Percentiles rank a stretch among this genome's conserved stretches.
These are phyloP conservation scores for Yamagishiella unicocca DNA, from an alignment of 139 green algal species.

Conservation along the genomic window DNA sequence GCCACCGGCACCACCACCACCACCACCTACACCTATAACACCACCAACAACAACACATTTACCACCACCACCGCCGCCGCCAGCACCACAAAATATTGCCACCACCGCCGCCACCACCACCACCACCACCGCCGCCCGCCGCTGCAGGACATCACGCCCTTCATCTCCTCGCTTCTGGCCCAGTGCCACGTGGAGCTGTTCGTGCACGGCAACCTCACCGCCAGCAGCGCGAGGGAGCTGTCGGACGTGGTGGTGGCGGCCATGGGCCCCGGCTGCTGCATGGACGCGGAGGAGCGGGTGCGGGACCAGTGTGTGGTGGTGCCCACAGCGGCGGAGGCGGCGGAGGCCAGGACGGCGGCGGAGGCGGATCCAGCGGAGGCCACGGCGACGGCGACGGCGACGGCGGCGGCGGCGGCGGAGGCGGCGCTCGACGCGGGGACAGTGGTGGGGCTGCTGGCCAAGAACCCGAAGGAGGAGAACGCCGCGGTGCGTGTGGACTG, in stretches of 20 bases:
- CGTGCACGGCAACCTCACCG: constrained; percentile 86
- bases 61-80: no score
- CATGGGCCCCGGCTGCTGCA: constrained; percentile 10
- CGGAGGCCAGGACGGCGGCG: neutral
- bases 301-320: constrained; percentile 64
- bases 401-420: neutral
- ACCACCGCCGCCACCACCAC: no score
- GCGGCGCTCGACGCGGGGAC: neutral
- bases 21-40: no score
- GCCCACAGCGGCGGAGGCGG: constrained; percentile 27
- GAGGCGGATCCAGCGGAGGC: neutral
- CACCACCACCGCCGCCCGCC: neutral
- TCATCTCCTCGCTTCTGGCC: constrained; percentile 52
- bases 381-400: neutral
- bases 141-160: constrained; percentile 24
- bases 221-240: constrained; percentile 60
- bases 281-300: constrained; percentile 46
- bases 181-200: constrained; percentile 83
- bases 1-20: no score
- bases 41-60: no score
- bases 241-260: neutral
- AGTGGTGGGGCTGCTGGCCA: constrained; percentile 52
- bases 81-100: no score
- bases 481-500: constrained; percentile 51
- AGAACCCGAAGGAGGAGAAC: constrained; percentile 91